phyloP scores from a whole-genome alignment of 139 green algal genomes.

The Volvox reticuliferus region DNA sequence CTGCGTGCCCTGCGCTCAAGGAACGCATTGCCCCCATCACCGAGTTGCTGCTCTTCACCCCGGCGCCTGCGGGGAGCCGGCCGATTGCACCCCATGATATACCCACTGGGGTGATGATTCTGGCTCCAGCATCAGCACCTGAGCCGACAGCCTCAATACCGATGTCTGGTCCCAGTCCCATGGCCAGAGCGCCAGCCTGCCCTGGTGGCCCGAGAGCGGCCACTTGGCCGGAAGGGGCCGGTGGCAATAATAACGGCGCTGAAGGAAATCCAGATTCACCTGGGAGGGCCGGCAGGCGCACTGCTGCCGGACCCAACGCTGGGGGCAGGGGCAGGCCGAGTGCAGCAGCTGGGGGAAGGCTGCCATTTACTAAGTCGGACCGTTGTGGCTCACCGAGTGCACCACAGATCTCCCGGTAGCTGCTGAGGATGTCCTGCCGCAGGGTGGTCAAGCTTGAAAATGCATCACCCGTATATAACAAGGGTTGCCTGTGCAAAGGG shows the following conservation, averaged over 20 bases:
- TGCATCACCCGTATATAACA: constrained; percentile 17
- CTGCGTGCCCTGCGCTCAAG: background rate
- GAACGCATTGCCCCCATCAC: background rate
- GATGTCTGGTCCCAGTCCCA: background rate
- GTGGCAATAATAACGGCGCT: background rate
- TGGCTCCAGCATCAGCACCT: background rate
- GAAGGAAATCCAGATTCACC: background rate
- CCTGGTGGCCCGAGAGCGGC: background rate
- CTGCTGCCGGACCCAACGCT: background rate
- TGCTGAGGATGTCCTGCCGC: constrained; percentile 2
- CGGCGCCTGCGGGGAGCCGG: background rate
- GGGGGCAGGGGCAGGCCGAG: constrained; percentile 15
- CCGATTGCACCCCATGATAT: background rate
- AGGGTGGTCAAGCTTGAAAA: background rate
- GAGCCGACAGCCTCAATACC: constrained; percentile 10
- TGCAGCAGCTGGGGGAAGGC: background rate
- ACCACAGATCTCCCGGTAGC: background rate
- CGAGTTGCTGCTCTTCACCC: background rate
- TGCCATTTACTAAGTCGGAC: background rate
- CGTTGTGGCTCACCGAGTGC: background rate
- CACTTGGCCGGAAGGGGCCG: background rate
- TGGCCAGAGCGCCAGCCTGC: background rate
- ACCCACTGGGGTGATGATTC: background rate
- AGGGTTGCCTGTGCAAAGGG: background rate
- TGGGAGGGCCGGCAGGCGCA: constrained; percentile 3